These are phyloP conservation scores for Parachaetomium inaequale DNA, from an alignment of 495 filamentous ascomycete genomes.

Conservation along the genomic window DNA sequence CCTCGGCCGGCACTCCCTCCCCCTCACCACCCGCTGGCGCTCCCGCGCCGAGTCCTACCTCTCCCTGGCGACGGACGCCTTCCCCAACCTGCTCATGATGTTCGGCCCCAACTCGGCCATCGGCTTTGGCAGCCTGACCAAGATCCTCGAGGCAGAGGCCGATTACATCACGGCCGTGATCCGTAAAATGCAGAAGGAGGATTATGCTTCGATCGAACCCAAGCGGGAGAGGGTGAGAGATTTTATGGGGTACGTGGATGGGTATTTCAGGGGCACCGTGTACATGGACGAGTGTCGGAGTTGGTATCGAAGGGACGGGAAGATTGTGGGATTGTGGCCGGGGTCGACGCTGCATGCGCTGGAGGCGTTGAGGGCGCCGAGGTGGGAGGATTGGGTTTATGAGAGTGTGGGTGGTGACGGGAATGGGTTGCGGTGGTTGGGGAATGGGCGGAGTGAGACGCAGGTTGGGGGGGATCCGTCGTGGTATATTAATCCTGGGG, in stretches of 20 bases:
- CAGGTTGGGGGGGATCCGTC: slow-evolving; percentile 45
- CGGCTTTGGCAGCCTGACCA: slow-evolving; percentile 53
- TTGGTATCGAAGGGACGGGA: slow-evolving; percentile 60
- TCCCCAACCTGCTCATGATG: slow-evolving; percentile 65
- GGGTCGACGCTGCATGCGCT: slow-evolving; percentile 44
- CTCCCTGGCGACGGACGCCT: slow-evolving; percentile 57
- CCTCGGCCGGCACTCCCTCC: slow-evolving; percentile 47
- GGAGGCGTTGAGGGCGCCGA: slow-evolving; percentile 41
- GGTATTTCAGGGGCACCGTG: slow-evolving; percentile 63
- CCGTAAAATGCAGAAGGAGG: slow-evolving; percentile 64
- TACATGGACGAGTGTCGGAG: slow-evolving; percentile 62
- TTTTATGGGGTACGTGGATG: slow-evolving; percentile 56
- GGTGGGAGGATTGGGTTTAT: slow-evolving; percentile 46
- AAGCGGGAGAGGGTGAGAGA: slow-evolving; percentile 54
- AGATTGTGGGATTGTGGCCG: slow-evolving; percentile 42
- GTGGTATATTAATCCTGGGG: slow-evolving; percentile 48
- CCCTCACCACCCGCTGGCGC: slow-evolving; percentile 48
- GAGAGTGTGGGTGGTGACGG: slow-evolving; percentile 27
- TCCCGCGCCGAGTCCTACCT: slow-evolving; percentile 60
- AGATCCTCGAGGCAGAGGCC: slow-evolving; percentile 55
- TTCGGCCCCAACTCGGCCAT: slow-evolving; percentile 58
- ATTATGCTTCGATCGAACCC: slow-evolving; percentile 57
- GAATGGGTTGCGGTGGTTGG: slow-evolving; percentile 46
- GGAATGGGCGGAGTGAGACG: slow-evolving; percentile 48
- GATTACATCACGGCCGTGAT: slow-evolving; percentile 62